Evolutionary conservation across 495 filamentous ascomycete genomes (phyloP).

Genomic region (Sporormia fimetaria): DNA sequence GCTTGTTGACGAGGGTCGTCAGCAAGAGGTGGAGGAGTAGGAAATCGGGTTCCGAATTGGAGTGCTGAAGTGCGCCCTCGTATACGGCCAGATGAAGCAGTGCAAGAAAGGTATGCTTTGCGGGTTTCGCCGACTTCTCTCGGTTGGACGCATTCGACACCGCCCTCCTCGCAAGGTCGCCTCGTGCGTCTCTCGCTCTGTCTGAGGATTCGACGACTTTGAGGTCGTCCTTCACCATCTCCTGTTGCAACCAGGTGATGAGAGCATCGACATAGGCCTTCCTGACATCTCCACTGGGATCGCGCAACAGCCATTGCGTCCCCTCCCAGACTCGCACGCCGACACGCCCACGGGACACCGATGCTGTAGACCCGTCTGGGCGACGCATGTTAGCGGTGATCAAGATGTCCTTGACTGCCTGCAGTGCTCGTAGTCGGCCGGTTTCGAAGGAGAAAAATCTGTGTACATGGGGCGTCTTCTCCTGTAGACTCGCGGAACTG

Average conservation of each 20-base stretch:
- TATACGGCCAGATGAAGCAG: conserved; percentile 80
- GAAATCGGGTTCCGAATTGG: conserved; percentile 59
- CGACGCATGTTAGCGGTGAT: conserved; percentile 59
- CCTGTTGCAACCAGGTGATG: conserved; percentile 66
- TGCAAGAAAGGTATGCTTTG: conserved; percentile 60
- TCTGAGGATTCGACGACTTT: conserved; percentile 42
- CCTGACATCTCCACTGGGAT: conserved; percentile 62
- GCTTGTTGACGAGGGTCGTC: conserved; percentile 54
- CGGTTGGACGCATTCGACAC: conserved; percentile 57
- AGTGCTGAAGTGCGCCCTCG: conserved; percentile 64
- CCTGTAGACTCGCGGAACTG: conserved; percentile 34
- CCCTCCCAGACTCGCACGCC: conserved; percentile 78
- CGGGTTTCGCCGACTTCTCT: conserved; percentile 45
- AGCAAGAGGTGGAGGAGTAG: conserved; percentile 66
- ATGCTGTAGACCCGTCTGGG: conserved; percentile 46
- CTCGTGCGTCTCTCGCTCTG: conserved; percentile 31
- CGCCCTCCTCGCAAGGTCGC: conserved; percentile 47
- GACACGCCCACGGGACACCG: conserved; percentile 59
- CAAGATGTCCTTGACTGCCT: conserved; percentile 68
- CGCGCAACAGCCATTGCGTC: conserved; percentile 77
- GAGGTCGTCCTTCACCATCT: conserved; percentile 60
- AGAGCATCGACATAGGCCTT: conserved; percentile 75
- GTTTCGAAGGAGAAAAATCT: conserved; percentile 62
- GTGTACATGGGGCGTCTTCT: conserved; percentile 39
- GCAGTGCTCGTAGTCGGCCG: conserved; percentile 65